A percentile compares a stretch with the other conserved stretches of the same genome.
These are phyloP conservation scores for Emericellopsis cladophorae DNA, from an alignment of 2,329 filamentous ascomycete genomes.

Conservation along the genomic window DNA sequence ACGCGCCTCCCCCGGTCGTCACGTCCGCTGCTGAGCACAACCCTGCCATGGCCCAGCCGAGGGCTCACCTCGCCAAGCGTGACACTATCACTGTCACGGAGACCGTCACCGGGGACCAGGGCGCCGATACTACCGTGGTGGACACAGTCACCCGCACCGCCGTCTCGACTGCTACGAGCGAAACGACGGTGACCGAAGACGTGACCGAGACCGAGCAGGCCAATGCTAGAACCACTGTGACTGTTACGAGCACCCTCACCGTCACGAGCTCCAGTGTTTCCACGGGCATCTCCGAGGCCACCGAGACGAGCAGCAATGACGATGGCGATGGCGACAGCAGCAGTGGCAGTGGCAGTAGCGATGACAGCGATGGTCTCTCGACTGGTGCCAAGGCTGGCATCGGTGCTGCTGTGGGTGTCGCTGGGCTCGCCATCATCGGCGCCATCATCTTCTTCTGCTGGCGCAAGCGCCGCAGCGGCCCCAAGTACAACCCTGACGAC, in stretches of 20 bases:
- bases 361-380: slow-evolving; percentile 16
- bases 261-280: slow-evolving; percentile 19
- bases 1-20: neutral
- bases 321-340: slow-evolving; percentile 6
- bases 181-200: slow-evolving; percentile 13
- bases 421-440: slow-evolving; percentile 18
- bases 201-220: slow-evolving; percentile 18
- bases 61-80: slow-evolving; percentile 16
- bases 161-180: slow-evolving; percentile 15
- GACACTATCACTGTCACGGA: slow-evolving; percentile 16
- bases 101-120: slow-evolving; percentile 16
- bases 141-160: slow-evolving; percentile 17
- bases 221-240: slow-evolving; percentile 24
- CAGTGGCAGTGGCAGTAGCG: slow-evolving; percentile 4
- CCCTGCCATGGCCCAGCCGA: neutral
- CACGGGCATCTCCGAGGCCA: slow-evolving; percentile 14
- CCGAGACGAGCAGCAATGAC: slow-evolving; percentile 12
- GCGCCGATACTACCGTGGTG: slow-evolving; percentile 11
- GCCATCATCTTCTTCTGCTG: slow-evolving; percentile 16
- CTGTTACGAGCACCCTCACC: slow-evolving; percentile 21
- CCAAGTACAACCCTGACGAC: slow-evolving; percentile 23
- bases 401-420: slow-evolving; percentile 24
- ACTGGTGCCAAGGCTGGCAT: slow-evolving; percentile 31
- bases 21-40: slow-evolving; percentile 4
- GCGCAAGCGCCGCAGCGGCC: slow-evolving; percentile 14